Evolutionary conservation across 2,329 filamentous ascomycete genomes (phyloP), one percentile per base, ranked within the genome.

Genomic region (Beauveria bassiana): DNA sequence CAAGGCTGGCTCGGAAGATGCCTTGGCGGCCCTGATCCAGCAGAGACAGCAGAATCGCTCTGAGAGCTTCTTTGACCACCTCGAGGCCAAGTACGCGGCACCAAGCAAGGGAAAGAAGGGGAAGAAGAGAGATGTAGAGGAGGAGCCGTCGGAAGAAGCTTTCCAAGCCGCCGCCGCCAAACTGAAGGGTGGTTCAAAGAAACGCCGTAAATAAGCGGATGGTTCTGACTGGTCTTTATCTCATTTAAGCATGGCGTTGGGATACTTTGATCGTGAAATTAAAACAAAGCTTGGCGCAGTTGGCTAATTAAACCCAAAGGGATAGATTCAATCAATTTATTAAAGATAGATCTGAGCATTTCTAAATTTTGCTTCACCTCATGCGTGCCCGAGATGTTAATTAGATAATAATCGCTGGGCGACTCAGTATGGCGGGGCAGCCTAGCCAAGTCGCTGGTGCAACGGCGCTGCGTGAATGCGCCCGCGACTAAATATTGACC

Each of bases 41-140:
- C 80, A 83, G 69, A 84, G 88, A 52, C 89, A 95, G 71, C 80
- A 87, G 66, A 81, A 81, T 47, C 79, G 89, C 40, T 73, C 72
- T 5, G 79, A 76, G 31, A 78, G 77, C 43, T 91, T 96, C 71
- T 76, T 96, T 26, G 89, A 90, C 64, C 78, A 83, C 55, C 74
- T 96, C 55, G 90, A 90, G 62, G 89, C 86, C 54, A 96, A 93
- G 75, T 96, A 96, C 71, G 77, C 79, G 31, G 76, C 78, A 8
- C 70, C 70, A 16, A 69, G 69, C 55, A 68, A 70, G 47, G 52
- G 34, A 1, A 53, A 50, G 16, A 77, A 79, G 63, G 66, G 71
- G 0, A 80, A 79, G 73, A 78, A 81, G 66, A 76, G 74, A 28
- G 72, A 70, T 0, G 78, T 83, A 1, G 87, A 91, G 67, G 87